Conservation (phyloP, 2,329 filamentous ascomycete species). For the Achaetomium macrosporum region DNA sequence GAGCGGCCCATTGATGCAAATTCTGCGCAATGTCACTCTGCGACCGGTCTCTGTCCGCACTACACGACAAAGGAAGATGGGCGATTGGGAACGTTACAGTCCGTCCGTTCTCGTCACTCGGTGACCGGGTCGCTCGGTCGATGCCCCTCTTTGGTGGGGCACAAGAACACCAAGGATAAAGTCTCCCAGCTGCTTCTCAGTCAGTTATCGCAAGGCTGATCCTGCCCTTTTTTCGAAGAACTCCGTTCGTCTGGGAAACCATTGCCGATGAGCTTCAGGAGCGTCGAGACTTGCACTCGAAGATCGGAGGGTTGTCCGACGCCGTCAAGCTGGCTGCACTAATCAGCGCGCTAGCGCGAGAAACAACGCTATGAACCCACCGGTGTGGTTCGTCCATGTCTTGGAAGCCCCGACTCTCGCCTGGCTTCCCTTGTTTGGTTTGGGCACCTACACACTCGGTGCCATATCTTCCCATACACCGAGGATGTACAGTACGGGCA, state of each 20-base stretch:
- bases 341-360: not conserved
- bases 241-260: too few species aligned
- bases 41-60: slow-evolving; percentile 12
- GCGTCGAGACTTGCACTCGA: too few species aligned
- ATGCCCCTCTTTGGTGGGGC: not conserved
- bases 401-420: not conserved
- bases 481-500: too few species aligned
- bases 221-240: too few species aligned
- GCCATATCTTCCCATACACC: too few species aligned
- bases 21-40: slow-evolving; percentile 7
- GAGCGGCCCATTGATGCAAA: not conserved
- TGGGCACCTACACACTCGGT: too few species aligned
- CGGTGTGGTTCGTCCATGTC: slow-evolving; percentile 11
- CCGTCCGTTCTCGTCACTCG: not conserved
- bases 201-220: too few species aligned
- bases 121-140: not conserved
- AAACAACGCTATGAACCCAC: slow-evolving; percentile 11
- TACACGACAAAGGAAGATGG: not conserved
- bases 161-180: too few species aligned
- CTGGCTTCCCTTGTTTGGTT: not conserved
- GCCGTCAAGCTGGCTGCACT: not conserved
- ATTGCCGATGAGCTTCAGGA: too few species aligned
- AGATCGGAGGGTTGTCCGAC: too few species aligned
- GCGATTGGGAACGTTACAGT: not conserved
- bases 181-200: too few species aligned